Evolutionary conservation across 2,329 filamentous ascomycete species (phyloP).

Genomic region (Phaeomoniella chlamydospora): DNA sequence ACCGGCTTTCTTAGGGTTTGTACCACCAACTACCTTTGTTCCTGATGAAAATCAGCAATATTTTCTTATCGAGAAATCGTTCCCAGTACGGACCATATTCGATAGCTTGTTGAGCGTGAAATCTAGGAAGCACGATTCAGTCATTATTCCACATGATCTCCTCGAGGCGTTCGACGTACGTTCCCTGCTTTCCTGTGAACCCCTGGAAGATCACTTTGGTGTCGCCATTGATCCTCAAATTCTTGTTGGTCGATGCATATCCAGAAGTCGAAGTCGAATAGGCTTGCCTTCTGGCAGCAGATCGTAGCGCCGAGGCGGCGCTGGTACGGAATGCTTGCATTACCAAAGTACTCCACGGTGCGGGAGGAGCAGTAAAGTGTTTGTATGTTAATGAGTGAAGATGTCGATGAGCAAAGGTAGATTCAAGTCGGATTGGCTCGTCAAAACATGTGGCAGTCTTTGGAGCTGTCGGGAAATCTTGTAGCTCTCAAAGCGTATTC

Average conservation of each 20-base stretch:
- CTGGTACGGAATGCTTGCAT: constrained; percentile 82
- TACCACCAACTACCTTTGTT: constrained; percentile 94
- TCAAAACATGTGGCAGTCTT: constrained; percentile 2
- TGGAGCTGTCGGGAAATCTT: constrained; percentile 1
- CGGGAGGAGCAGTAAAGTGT: too few species aligned
- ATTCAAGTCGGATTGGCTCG: constrained; percentile 16
- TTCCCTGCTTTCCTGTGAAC: constrained; percentile 63
- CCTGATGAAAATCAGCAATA: constrained; percentile 36
- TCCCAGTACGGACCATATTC: constrained; percentile 64
- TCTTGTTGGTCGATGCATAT: constrained; percentile 61
- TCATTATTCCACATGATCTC: constrained; percentile 2
- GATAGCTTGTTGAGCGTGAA: constrained; percentile 95
- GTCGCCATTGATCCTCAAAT: constrained; percentile 82
- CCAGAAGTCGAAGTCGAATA: constrained; percentile 60
- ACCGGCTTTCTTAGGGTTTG: constrained; percentile 98
- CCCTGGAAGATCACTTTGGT: constrained; percentile 96
- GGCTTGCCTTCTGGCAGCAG: constrained; percentile 54
- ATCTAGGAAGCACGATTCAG: constrained; percentile 38
- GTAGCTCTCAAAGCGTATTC: neutral
- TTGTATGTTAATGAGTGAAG: neutral
- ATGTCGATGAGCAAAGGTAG: neutral
- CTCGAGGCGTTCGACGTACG: constrained; percentile 1
- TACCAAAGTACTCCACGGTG: too few species aligned
- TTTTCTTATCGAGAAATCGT: constrained; percentile 4
- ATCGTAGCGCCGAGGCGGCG: constrained; percentile 52